Evolutionary conservation across 768 basidiomycete species (phyloP), one percentile per base, ranked within the genome.

Genomic region (Lactifluus rugatus): DNA sequence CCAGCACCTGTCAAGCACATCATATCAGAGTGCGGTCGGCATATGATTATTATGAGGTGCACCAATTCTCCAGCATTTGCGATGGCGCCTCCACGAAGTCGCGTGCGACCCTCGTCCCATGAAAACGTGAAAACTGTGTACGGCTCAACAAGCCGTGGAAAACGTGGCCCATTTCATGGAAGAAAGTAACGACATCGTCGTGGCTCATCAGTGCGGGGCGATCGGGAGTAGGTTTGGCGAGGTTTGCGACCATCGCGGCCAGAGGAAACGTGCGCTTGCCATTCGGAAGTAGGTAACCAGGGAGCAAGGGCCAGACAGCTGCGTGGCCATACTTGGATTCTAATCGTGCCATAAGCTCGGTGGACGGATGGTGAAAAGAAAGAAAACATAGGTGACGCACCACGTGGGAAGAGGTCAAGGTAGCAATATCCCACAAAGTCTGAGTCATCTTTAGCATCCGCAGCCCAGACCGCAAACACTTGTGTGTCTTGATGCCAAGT

Each of bases 51-150:
- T 10, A 42, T 21, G 14, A 39, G 19, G 26, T 25, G 17, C 47
- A 84, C 91, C 91, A 93, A 66, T 93, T 90, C 72, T 94, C 92
- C 60, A 93, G 74, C 91, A 93, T 93, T 72, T 94, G 90, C 17
- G 85, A 87, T 0, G 91, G 92, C 2, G 91, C 91, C 71, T 93
- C 90, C 10, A 91, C 90, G 61, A 91, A 91, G 69, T 92, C 89
- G 5, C 85, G 72, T 7, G 86, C 85, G 25, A 89, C 85, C 26
- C 81, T 79, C 32, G 87, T 91, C 19, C 91, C 90, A 63, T 93
- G 89, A 81, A 93, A 93, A 14, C 84, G 74, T 21, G 82, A 72
- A 67, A 82, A 92, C 59, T 77, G 79, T 32, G 89, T 90, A 58
- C 72, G 76, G 64, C 83, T 85, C 49, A 90, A 71, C 47, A 94